Base-by-base conservation (phyloP, 1,139 yeast species). In the Taphrina communis region DNA sequence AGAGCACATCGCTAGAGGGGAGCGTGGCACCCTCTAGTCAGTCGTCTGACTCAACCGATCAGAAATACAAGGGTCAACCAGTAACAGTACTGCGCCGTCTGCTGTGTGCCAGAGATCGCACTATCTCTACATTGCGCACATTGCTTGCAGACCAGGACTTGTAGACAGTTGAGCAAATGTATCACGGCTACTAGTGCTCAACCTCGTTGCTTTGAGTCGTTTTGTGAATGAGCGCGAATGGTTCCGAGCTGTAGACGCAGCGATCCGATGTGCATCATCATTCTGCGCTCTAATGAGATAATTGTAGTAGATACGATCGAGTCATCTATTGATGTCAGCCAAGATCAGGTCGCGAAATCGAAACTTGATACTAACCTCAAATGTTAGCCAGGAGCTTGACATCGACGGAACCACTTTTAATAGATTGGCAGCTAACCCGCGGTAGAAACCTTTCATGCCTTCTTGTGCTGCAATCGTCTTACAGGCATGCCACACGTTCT, bases 361-460 rank as follows among this genome's bases (percentile, higher is more conserved):
- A 4, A 25, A 25, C 31, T 25, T 25, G 36, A 17, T 14, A 36
- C 35, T 21, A 7, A 51, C 53, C 77, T 93, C 98, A 78, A 89
- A 93, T 71, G 90, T 86, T 70, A 90, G 81, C 97, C 97, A 94
- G 72, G 93, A 89, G 25, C 93, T 92, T 1, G 98, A 98, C 94
- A 93, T 93, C 8, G 95, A 88, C 0, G 97, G 97, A 51, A 91
- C 90, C 2, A 93, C 95, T 77, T 93, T 93, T 80, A 91, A 88
- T 76, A 93, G 82, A 76, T 93, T 93, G 1, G 97, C 97, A 1
- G 89, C 84, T 75, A 93, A 83, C 0, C 98, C 98, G 76, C 88
- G 90, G 80, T 91, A 93, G 52, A 94, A 86, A 1, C 98, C 99
- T n/a, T 39, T 25, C 42, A 56, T 69, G 68, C 70, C 73, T 31